Evolutionary conservation across 257 asterid species (phyloP), one percentile per base, ranked within the genome.

Genomic region (Mitragyna speciosa): DNA sequence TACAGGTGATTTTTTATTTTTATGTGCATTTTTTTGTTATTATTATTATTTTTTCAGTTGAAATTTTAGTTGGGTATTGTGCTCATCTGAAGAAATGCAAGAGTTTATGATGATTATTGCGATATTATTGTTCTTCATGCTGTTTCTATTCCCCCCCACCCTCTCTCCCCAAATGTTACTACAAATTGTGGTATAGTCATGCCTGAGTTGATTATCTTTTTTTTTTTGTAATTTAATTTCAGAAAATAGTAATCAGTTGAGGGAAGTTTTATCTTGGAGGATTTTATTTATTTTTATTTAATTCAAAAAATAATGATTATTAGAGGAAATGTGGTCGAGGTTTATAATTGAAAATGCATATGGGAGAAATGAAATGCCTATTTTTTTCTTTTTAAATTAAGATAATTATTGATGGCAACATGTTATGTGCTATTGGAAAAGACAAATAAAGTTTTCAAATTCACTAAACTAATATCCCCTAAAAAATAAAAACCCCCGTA

Each of bases 1-100:
- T 87, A 33, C 89, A 87, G 89, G 89, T 86, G 75, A 64, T 39
- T 59, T 52, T 30, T 26, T 56, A n/a, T n/a, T n/a, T n/a, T n/a
- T n/a, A n/a, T n/a, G n/a, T n/a, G n/a, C n/a, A n/a, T 17, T 17
- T 79, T 59, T 72, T 31, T 4, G 31, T n/a, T 45, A 41, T 41
- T 9, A 6, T 28, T 20, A 17, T 10, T 12, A 41, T 59, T 33
- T n/a, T 36, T 59, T 76, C 51, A 76, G 58, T 81, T 54, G 54
- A 47, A 52, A 7, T 63, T 58, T 59, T 49, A 3, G 33, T 28
- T 45, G 7, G 16, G 47, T 72, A 36, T 36, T 1, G 58, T 30
- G 3, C 65, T 51, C 24, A 26, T 28, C 76, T 6, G 45, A 63
- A 16, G 41, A 72, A 19, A 31, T 48, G 63, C 45, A 64, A 28